Evolutionary conservation across 768 basidiomycete species (phyloP), one percentile per base, ranked within the genome.

Genomic region (Rhodotorula kratochvilovae): DNA sequence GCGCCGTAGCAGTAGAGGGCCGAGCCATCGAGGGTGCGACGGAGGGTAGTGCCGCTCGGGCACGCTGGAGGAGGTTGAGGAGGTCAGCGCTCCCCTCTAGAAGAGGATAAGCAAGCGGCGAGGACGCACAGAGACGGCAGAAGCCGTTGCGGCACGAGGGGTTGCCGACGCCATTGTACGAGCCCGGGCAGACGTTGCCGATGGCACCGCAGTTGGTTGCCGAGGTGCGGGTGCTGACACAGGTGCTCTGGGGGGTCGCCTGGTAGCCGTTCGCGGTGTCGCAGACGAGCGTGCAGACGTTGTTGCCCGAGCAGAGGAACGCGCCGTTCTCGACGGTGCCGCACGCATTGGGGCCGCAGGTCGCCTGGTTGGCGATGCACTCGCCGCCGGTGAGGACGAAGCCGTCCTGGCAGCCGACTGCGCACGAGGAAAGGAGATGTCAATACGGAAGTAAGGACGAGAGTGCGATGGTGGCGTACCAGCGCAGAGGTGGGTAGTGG

Each of bases 81-180:
- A 46, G 29, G 42, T 60, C 43, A 46, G 43, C 45, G 10, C 33
- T 16, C 21, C 17, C 12, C 19, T 3, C 21, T 45, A 2, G 13
- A 6, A 2, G 10, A 35, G 21, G 33, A 5, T 6, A n/a, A 27
- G 5, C 17, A 17, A 39, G 27, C n/a, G 25, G 36, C 35, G 36
- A 16, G 27, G 33, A 61, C 61, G 48, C 36, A 62, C 61, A 5
- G 35, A 70, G 31, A 31, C 45, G 54, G 63, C 69, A 70, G 21
- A 8, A 1, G 29, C 60, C 45, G 2, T 46, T 42, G 36, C 60
- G 60, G 70, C 70, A 71, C 7, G 31, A 7, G 6, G 60, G 31
- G 10, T 23, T 2, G 50, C 70, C 70, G 55, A 71, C 50, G 45
- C 70, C 70, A 55, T 71, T 71, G 70, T 71, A 72, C 25, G 71